Evolutionary conservation across 352 stramenopile species (phyloP).

Genomic region (Phytophthora meadii): DNA sequence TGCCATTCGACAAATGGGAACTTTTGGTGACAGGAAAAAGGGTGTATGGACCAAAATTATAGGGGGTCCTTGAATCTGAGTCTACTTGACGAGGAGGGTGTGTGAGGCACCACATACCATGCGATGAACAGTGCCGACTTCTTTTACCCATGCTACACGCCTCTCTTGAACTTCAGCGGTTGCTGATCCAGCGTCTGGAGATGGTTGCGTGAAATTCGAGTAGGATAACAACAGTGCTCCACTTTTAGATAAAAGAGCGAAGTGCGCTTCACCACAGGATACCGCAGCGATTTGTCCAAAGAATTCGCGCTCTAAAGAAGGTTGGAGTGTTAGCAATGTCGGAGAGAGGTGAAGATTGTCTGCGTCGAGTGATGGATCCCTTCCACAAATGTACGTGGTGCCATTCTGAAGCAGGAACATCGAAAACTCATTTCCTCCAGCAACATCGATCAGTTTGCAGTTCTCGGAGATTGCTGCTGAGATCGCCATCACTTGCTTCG

Average conservation of each 20-base stretch:
- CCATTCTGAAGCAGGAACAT: conserved; percentile 46
- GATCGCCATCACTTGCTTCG: conserved; percentile 68
- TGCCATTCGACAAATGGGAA: conserved; percentile 38
- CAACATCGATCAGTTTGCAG: conserved; percentile 36
- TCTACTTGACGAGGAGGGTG: conserved; percentile 36
- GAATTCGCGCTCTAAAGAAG: conserved; percentile 22
- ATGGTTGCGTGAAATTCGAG: conserved; percentile 15
- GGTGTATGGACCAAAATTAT: too few species aligned
- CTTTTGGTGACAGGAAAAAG: too few species aligned
- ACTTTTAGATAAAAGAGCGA: conserved; percentile 35
- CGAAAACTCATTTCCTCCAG: conserved; percentile 49
- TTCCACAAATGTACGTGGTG: conserved; percentile 41
- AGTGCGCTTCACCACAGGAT: conserved; percentile 60
- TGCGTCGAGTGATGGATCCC: conserved; percentile 37
- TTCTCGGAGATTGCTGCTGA: conserved; percentile 24
- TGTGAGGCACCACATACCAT: conserved; percentile 53
- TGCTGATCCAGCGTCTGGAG: conserved; percentile 10
- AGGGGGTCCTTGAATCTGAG: too few species aligned
- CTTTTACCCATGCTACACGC: conserved; percentile 25
- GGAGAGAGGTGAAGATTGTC: conserved; percentile 37
- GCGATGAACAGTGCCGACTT: conserved; percentile 24
- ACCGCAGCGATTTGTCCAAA: conserved; percentile 34
- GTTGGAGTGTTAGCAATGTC: conserved; percentile 30
- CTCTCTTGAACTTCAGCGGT: conserved; percentile 31
- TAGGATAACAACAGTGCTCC: conserved; percentile 42